Evolutionary conservation across 2,329 filamentous ascomycete species (phyloP), one percentile per base, ranked within the genome.

Genomic region (Fusarium pseudoanthophilum): DNA sequence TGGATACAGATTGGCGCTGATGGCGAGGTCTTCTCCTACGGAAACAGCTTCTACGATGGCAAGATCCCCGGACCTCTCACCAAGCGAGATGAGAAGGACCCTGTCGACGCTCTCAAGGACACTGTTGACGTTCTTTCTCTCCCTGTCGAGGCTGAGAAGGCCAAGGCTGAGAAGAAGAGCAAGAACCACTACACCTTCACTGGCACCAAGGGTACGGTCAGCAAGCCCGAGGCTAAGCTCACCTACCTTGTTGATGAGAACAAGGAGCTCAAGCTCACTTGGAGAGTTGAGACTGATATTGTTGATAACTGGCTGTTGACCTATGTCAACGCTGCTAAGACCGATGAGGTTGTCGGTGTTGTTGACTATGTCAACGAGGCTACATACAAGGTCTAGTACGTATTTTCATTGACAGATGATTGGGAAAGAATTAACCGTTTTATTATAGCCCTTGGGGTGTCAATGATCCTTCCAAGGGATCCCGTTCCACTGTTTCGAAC

Each of bases 251-350:
- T 85, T 73, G 86, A 85, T 66, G 77, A 81, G 1, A 84, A 88
- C 45, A 84, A 84, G 52, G 80, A 75, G 4, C 81, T 91, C 9
- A 83, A 82, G 11, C 81, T 90, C 26, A 82, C 86, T 0, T 91
- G 88, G 89, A 82, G 88, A 75, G 82, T 91, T 16, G 88, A 90
- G 83, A 90, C 88, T 5, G 87, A 90, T 64, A 79, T 89, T 45
- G 67, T 83, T 14, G 84, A 86, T 67, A 88, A 90, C 80, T 91
- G 88, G 88, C 83, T 90, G n/a, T 79, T 89, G 46, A 86, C 87
- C 4, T 91, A 90, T 73, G 84, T 90, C 37, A 86, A 90, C 58
- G 87, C 87, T 9, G 78, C 79, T 9, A 82, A 82, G 58, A 84
- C 83, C 37, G 82, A 84, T 26, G 79, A 86, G 52, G 75, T 91